A percentile compares a stretch with the other conserved stretches of the same genome.
Conservation (phyloP, 345 rosid species). For the Gossypium longicalyx region DNA sequence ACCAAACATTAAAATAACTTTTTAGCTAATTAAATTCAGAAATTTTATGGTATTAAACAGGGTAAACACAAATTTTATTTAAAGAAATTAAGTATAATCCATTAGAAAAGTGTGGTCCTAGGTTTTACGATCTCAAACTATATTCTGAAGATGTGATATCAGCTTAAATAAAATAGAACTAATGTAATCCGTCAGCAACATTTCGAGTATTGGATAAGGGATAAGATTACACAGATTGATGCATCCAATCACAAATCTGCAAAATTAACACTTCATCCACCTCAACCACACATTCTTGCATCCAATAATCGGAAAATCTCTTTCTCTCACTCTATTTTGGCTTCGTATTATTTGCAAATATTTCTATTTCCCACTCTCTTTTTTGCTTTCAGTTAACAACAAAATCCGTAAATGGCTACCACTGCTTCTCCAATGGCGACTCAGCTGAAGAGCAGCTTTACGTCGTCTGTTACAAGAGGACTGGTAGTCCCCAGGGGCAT, state of each 20-base stretch:
- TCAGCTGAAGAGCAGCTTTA: slow-evolving; percentile 78
- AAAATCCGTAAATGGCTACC: slow-evolving; percentile 36
- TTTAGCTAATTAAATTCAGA: too few relatives aligned
- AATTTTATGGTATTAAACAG: too few relatives aligned
- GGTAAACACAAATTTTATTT: too few relatives aligned
- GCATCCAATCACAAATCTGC: slow-evolving; percentile 31
- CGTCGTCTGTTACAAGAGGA: slow-evolving; percentile 40
- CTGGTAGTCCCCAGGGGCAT: slow-evolving; percentile 56
- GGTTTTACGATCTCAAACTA: too few relatives aligned
- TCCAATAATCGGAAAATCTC: not conserved
- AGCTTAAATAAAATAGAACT: too few relatives aligned
- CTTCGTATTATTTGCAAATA: not conserved
- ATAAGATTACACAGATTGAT: slow-evolving; percentile 23
- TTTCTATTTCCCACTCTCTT: slow-evolving; percentile 14
- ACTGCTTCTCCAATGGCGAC: slow-evolving; percentile 87
- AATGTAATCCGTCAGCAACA: not conserved
- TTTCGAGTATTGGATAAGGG: slow-evolving; percentile 31
- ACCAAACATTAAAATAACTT: too few relatives aligned
- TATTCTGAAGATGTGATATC: too few relatives aligned
- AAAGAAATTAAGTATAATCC: too few relatives aligned
- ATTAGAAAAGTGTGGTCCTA: too few relatives aligned
- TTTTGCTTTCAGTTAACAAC: not conserved
- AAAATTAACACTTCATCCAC: slow-evolving; percentile 26
- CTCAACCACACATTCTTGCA: slow-evolving; percentile 17
- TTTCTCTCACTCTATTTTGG: not conserved